Percentiles rank a stretch among this genome's conserved stretches.
Conservation (phyloP, 148 eudicot genomes). For the Euryodendron excelsum region DNA sequence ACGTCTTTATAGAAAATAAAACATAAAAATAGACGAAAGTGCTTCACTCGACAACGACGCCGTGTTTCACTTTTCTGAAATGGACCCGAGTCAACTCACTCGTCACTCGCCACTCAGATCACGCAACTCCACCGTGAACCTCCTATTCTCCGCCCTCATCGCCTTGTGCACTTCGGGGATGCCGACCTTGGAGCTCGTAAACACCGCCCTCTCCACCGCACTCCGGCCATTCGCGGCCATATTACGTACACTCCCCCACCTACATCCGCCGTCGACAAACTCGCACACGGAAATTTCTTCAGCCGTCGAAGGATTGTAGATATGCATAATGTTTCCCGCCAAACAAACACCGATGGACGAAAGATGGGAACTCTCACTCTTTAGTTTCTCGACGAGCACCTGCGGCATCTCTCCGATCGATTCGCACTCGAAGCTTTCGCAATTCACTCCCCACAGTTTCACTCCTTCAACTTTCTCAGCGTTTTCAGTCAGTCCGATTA, state of each 20-base stretch:
- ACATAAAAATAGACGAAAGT: too few relatives aligned
- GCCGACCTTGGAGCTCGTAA: constrained; percentile 46
- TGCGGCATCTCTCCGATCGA: constrained; percentile 55
- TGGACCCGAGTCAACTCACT: not conserved
- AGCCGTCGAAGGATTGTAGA: constrained; percentile 33
- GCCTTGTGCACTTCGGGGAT: constrained; percentile 39
- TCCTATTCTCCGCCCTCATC: too few relatives aligned
- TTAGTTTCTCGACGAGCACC: constrained; percentile 38
- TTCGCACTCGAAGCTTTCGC: constrained; percentile 18
- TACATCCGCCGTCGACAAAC: constrained; percentile 25
- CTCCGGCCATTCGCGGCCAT: constrained; percentile 22
- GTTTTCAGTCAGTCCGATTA: constrained; percentile 43
- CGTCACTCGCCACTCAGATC: not conserved
- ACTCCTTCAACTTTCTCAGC: constrained; percentile 19
- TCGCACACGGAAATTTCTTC: constrained; percentile 46
- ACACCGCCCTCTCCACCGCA: constrained; percentile 34
- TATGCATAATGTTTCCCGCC: constrained; percentile 31
- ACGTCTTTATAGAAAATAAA: too few relatives aligned
- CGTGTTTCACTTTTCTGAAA: too few relatives aligned
- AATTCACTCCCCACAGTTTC: constrained; percentile 44
- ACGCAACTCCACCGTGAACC: too few relatives aligned
- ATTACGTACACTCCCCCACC: constrained; percentile 52
- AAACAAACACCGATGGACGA: constrained; percentile 31
- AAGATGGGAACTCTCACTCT: constrained; percentile 19
- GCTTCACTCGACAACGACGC: too few relatives aligned